Evolutionary conservation across 257 asterid genomes (phyloP).

Genomic region (Scutellaria baicalensis): DNA sequence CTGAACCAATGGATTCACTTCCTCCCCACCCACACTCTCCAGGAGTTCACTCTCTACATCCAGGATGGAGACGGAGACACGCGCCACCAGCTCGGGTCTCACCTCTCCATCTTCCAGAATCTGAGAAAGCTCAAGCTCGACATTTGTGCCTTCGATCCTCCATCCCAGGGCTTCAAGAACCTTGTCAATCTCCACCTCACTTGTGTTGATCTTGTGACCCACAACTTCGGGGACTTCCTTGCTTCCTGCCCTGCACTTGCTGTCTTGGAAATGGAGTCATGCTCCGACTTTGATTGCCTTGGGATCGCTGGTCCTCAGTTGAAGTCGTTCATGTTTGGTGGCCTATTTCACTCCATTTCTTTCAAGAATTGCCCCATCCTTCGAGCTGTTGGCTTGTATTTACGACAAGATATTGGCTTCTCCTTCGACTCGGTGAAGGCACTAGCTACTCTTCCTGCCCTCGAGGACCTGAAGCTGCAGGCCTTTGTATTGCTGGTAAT

Average conservation of each 20-base stretch:
- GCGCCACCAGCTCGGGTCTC: too few relatives aligned
- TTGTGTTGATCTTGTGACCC: conserved; percentile 16
- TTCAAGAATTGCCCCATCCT: conserved; percentile 33
- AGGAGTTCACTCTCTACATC: too few relatives aligned
- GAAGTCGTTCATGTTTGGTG: conserved; percentile 31
- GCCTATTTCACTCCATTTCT: conserved; percentile 23
- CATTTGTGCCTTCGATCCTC: too few relatives aligned
- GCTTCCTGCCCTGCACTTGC: conserved; percentile 34
- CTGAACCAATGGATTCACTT: too few relatives aligned
- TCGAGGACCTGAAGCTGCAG: conserved; percentile 29
- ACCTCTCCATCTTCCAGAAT: too few relatives aligned
- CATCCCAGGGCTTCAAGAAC: too few relatives aligned
- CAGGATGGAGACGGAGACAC: too few relatives aligned
- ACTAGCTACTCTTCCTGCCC: conserved; percentile 29
- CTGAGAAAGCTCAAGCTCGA: too few relatives aligned
- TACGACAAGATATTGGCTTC: too few relatives aligned
- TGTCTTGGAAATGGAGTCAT: conserved; percentile 24
- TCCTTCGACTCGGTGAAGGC: conserved; percentile 29
- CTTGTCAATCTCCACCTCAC: too few relatives aligned
- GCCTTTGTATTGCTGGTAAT: conserved; percentile 42
- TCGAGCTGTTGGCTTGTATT: conserved; percentile 17
- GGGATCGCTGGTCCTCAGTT: conserved; percentile 28
- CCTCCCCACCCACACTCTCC: too few relatives aligned
- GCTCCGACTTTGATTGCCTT: conserved; percentile 33
- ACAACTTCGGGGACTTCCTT: conserved; percentile 22